Percentiles rank a stretch among this genome's conserved stretches.
Evolutionary conservation across 139 green algal species (phyloP).

Genomic region (Mesostigma viride): DNA sequence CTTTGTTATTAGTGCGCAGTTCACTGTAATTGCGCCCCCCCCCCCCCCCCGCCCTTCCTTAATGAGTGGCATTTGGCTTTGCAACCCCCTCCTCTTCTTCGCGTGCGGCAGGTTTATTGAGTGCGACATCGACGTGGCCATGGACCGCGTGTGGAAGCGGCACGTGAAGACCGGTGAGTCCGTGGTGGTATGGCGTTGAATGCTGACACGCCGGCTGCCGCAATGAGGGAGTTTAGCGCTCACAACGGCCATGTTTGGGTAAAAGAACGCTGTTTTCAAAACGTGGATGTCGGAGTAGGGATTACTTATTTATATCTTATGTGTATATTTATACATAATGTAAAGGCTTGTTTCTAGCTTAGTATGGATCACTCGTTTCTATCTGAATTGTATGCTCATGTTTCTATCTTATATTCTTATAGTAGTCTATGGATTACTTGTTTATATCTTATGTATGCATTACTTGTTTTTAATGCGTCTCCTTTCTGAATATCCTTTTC

Average conservation of each 20-base stretch:
- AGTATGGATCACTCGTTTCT: no score
- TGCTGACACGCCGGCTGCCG: neutral
- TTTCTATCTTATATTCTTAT: no score
- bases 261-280: neutral
- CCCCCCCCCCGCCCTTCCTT: neutral
- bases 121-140: constrained; percentile 26
- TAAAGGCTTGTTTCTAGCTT: constrained; percentile 12
- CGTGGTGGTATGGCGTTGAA: neutral
- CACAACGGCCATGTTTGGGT: neutral
- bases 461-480: no score
- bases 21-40: neutral
- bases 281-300: neutral
- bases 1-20: neutral
- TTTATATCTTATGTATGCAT: no score
- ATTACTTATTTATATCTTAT: constrained; percentile 8
- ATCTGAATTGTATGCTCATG: no score
- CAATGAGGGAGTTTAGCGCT: neutral
- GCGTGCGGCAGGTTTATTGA: constrained; percentile 29
- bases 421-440: no score
- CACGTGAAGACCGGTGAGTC: constrained; percentile 23
- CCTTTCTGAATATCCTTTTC: no score
- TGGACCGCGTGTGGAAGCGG: constrained; percentile 26
- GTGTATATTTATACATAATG: constrained; percentile 11
- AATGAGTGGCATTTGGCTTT: neutral
- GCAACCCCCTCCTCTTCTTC: no score